Base-by-base conservation (phyloP, 495 filamentous ascomycete genomes). In the Neurospora tetrasperma region DNA sequence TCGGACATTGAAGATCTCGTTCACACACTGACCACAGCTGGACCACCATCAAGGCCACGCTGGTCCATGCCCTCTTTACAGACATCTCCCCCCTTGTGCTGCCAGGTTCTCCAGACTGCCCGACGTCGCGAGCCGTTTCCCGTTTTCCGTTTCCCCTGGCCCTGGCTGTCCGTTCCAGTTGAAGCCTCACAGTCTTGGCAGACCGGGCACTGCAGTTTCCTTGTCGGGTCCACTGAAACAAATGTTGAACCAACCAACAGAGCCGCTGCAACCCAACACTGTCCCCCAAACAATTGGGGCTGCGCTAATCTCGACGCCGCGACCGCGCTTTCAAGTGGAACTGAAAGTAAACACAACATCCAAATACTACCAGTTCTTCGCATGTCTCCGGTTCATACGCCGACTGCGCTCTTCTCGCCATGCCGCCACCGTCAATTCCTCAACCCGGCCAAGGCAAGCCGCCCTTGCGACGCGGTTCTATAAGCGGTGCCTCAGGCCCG, bases 361-460 rank as follows among this genome's bases (percentile, higher is more conserved):
- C 54, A 71, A 69, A 69, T 73, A 39, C 70, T 59, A 74, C 23
- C 54, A 31, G 12, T 54, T 4, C 14, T 27, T 62, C 27, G 54
- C 54, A 66, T 66, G 27, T 66, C 14, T 7, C 6, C 54, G 23
- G 54, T 9, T 16, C 54, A 9, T 14, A 66, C 54, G 41, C 71
- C 18, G 42, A 74, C 69, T 42, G 70, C 20, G 73, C 62, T 46
- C 35, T n/a, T 12, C 18, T n/a, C 8, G 59, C 68, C 23, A 75
- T 43, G 18, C 80, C 80, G 78, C 72, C 75, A 41, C 78, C 80
- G 5, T 76, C 75, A 48, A 81, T 79, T 10, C 80, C 80, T 23
- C 35, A 71, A 66, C 43, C 43, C 31, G 70, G 54, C 18, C 70
- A 66, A 16, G 54, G 54, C 71, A 80, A 72, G 76, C 75, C 27